Evolutionary conservation across 192 early-diverging fungal species (phyloP).

Genomic region (Podila minutissima): DNA sequence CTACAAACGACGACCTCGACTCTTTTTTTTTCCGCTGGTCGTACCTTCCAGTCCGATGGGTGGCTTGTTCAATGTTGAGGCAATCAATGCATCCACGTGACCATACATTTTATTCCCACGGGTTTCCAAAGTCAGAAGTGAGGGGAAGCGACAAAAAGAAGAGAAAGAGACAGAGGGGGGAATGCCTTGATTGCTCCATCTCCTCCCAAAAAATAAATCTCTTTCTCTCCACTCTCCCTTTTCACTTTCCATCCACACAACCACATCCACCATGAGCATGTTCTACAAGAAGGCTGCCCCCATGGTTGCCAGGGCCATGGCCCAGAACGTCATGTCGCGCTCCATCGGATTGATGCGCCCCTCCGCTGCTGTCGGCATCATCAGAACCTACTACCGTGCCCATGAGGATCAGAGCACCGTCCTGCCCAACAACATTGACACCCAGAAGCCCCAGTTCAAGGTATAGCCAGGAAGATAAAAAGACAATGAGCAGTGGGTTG

Average conservation of each 20-base stretch:
- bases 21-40: too few species aligned
- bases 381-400: slow-evolving; percentile 39
- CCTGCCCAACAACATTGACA: slow-evolving; percentile 77
- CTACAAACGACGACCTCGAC: too few species aligned
- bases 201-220: not conserved
- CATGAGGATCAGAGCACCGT: slow-evolving; percentile 66
- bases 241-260: not conserved
- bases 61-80: too few species aligned
- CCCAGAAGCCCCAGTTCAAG: slow-evolving; percentile 75
- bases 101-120: slow-evolving; percentile 11
- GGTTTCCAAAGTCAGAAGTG: not conserved
- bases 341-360: slow-evolving; percentile 42
- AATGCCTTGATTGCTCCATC: slow-evolving; percentile 3
- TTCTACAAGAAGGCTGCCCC: slow-evolving; percentile 42
- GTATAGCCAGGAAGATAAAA: slow-evolving; percentile 42
- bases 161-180: not conserved
- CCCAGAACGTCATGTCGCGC: slow-evolving; percentile 18
- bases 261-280: slow-evolving; percentile 34
- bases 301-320: slow-evolving; percentile 39
- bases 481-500: not conserved
- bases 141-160: not conserved
- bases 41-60: too few species aligned
- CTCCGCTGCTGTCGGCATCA: slow-evolving; percentile 39
- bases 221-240: slow-evolving; percentile 4
- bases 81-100: too few species aligned